Evolutionary conservation across 2,329 filamentous ascomycete genomes (phyloP), one percentile per base, ranked within the genome.

Genomic region (Xylariaceae sp.): DNA sequence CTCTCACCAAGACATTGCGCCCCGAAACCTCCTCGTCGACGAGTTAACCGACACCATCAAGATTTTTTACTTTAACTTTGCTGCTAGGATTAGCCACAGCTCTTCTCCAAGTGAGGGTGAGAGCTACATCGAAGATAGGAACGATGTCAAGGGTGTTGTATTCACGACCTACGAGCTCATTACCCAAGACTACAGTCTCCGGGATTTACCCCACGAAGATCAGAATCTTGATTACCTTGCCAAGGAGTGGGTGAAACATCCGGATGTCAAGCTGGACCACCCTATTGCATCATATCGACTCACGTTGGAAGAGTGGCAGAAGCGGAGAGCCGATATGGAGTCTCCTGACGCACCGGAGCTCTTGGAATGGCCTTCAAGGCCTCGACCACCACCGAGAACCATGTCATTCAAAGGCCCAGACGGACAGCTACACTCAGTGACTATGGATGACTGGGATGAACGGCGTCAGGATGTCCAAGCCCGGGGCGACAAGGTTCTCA

Each of bases 201-300:
- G 12, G 7, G 12, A 6, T 16, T 29, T 40, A 5, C 38, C 38
- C 6, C 38, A 40, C 38, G 20, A 25, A 17, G 38, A 40, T 20
- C 38, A 25, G 7, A 40, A 40, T n/a, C 21, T 57, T 16, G 22
- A 50, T 27, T 23, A 37, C 22, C 44, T 47, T 23, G 39, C 20
- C 10, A 40, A 39, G 22, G 49, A 56, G 6, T 70, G 65, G 66
- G 35, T 45, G 6, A 54, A 64, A 45, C 63, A 67, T 32, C 59
- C 58, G 8, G 61, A 60, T 11, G 61, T 64, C 3, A 48, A 47
- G 10, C 59, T 68, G 8, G 65, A 69, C 35, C 54, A 55, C 22
- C 47, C 59, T 4, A 52, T 67, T 16, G 44, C 53, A 2, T 59
- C 56, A 5, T 36, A 45, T 45, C 37, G 20, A 22, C 37, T 46